Base-by-base conservation (phyloP, 1,284 basidiomycete species). In the Cutaneotrichosporon cyanovorans region DNA sequence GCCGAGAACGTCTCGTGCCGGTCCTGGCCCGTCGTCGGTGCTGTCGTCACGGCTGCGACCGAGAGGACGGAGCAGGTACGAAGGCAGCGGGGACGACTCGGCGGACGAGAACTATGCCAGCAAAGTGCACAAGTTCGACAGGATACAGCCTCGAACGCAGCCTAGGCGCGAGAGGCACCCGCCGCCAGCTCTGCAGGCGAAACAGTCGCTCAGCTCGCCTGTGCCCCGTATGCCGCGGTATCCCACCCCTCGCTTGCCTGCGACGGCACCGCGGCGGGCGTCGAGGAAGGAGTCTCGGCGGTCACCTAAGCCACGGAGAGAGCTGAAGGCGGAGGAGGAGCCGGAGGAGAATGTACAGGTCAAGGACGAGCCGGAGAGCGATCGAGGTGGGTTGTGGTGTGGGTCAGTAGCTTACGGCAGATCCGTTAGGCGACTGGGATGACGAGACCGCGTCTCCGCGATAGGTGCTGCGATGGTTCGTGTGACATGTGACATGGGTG, bases 361-460 rank as follows among this genome's bases (percentile, higher is more conserved):
- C 31, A 51, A 51, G 39, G 38, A 37, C 35, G 50, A 51, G 35
- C 34, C 35, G 5, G 45, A 47, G 18, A 51, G 45, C 19, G 50
- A 51, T 15, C 12, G 4, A 6, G 48, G 44, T 45, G 25, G 16
- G 43, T 28, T 5, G 0, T 8, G 18, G 7, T 20, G 9, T n/a
- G 32, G n/a, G 8, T 7, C 8, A 1, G n/a, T n/a, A n/a, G 40
- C 44, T 50, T 31, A 50, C 33, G 9, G 3, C 40, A 50, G 50
- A 51, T 32, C 50, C 50, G 4, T 38, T 51, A 9, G 38, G 28
- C n/a, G 25, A 28, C 25, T 28, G 25, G 25, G 25, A 28, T 28
- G 25, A 28, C 12, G 25, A 28, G 25, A 7, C 12, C 25, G 12
- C 12, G 7, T 28, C 25, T 7, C 25, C 25, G 7, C 25, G 25